These are phyloP conservation scores for Piloderma croceum DNA, from an alignment of 768 basidiomycete species.

Conservation along the genomic window DNA sequence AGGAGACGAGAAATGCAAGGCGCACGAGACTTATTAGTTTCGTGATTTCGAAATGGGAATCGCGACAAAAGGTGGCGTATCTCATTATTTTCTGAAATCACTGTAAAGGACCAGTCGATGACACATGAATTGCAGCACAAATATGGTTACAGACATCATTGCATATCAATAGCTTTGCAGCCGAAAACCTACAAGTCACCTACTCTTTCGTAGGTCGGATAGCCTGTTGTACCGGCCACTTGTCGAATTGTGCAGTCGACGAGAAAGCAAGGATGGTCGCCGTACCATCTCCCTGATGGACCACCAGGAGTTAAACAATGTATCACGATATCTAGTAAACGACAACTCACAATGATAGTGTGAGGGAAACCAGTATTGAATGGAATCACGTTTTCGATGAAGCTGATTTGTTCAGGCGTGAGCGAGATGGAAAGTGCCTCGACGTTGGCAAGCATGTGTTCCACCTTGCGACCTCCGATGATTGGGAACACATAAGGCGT, in stretches of 20 bases:
- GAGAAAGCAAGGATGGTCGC: not conserved
- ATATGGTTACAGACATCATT: too few species aligned
- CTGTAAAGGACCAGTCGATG: too few species aligned
- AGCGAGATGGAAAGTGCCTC: constrained; percentile 45
- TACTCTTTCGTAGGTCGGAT: not conserved
- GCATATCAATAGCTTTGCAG: too few species aligned
- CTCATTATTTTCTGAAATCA: too few species aligned
- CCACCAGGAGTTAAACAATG: not conserved
- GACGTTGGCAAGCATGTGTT: constrained; percentile 45
- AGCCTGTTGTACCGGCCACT: not conserved
- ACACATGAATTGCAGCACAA: too few species aligned
- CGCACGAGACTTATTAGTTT: too few species aligned
- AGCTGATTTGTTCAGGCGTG: constrained; percentile 38
- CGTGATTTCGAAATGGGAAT: too few species aligned
- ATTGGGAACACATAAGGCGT: constrained; percentile 48
- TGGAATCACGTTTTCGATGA: constrained; percentile 36
- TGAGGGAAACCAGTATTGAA: constrained; percentile 46
- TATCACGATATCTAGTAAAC: not conserved
- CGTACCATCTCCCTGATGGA: constrained; percentile 6
- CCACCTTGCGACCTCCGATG: constrained; percentile 47
- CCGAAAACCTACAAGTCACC: too few species aligned
- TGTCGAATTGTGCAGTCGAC: not conserved
- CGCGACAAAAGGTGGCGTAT: too few species aligned
- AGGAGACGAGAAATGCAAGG: too few species aligned
- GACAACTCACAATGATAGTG: constrained; percentile 26